Conservation (phyloP, 352 stramenopile genomes). For the Phytophthora aleatoria region DNA sequence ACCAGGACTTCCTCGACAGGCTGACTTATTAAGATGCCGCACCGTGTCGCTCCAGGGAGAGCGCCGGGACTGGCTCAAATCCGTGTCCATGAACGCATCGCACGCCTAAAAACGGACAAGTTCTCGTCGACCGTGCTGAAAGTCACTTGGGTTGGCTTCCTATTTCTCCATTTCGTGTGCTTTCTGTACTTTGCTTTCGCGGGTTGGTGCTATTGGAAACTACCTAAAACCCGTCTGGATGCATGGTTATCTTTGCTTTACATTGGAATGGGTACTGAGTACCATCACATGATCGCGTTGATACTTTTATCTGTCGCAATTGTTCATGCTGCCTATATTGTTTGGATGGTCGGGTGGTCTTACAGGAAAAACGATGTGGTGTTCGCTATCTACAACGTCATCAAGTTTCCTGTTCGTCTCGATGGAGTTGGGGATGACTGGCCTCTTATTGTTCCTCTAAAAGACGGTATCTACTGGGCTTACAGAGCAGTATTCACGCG, state of each 20-base stretch:
- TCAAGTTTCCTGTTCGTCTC: slow-evolving; percentile 8
- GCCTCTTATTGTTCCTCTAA: slow-evolving; percentile 2
- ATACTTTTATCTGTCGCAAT: slow-evolving; percentile 19
- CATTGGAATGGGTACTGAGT: slow-evolving; percentile 29
- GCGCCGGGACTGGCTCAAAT: slow-evolving; percentile 17
- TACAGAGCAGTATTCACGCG: slow-evolving; percentile 34
- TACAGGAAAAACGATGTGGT: slow-evolving; percentile 21
- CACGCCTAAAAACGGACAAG: slow-evolving; percentile 15
- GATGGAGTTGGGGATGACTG: slow-evolving; percentile 2
- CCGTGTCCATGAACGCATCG: slow-evolving; percentile 9
- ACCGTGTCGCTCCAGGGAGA: slow-evolving; percentile 5
- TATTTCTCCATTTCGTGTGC: slow-evolving; percentile 31
- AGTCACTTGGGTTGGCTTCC: slow-evolving; percentile 23
- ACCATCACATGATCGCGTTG: slow-evolving; percentile 15
- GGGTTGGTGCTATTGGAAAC: slow-evolving; percentile 34
- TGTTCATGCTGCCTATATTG: slow-evolving; percentile 24
- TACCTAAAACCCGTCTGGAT: slow-evolving; percentile 32
- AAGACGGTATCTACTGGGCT: slow-evolving; percentile 17
- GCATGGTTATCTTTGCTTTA: slow-evolving; percentile 33
- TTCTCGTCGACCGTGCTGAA: slow-evolving; percentile 21
- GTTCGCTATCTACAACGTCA: slow-evolving; percentile 33
- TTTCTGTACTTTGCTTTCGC: slow-evolving; percentile 32
- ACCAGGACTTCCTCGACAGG: too few relatives aligned
- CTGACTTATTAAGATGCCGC: slow-evolving; percentile 7
- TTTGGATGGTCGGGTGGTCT: slow-evolving; percentile 35